Evolutionary conservation across 768 basidiomycete species (phyloP).

Genomic region (Symmetrospora coprosmae): DNA sequence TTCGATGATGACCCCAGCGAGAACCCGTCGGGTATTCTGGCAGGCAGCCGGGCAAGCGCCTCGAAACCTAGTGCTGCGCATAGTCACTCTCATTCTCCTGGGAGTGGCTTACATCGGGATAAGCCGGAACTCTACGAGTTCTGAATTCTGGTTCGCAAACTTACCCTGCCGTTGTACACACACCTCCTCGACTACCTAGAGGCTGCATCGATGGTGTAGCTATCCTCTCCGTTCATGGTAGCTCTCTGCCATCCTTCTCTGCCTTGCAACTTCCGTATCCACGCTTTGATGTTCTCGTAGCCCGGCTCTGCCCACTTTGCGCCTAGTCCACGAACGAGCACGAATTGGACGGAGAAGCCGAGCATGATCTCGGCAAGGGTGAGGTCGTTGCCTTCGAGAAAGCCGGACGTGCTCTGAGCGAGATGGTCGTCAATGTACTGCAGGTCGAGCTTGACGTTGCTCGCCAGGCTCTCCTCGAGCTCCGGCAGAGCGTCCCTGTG

Average conservation of each 20-base stretch:
- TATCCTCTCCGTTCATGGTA: conserved; percentile 1
- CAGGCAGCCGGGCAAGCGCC: not conserved
- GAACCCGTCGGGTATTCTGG: conserved; percentile 12
- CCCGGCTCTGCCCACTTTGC: conserved; percentile 3
- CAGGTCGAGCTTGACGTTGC: conserved; percentile 5
- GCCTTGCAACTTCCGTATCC: not conserved
- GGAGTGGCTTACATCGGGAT: conserved; percentile 9
- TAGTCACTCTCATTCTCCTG: not conserved
- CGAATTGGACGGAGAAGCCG: conserved; percentile 15
- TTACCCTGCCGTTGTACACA: not conserved
- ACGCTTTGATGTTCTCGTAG: conserved; percentile 3
- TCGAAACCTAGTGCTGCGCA: too few species aligned
- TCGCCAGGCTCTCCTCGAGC: not conserved
- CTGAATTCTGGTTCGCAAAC: too few species aligned
- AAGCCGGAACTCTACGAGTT: conserved; percentile 20
- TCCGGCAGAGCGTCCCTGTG: not conserved
- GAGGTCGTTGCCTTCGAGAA: not conserved
- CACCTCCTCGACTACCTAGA: not conserved
- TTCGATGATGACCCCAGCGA: conserved; percentile 22
- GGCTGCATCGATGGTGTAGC: conserved; percentile 2
- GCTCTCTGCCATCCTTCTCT: conserved; percentile 12
- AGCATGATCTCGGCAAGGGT: conserved; percentile 16
- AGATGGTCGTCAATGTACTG: conserved; percentile 6
- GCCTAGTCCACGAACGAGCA: not conserved
- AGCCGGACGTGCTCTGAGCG: not conserved